phyloP scores from a whole-genome alignment of 2,329 filamentous ascomycete species.

The Fusarium devonianum region DNA sequence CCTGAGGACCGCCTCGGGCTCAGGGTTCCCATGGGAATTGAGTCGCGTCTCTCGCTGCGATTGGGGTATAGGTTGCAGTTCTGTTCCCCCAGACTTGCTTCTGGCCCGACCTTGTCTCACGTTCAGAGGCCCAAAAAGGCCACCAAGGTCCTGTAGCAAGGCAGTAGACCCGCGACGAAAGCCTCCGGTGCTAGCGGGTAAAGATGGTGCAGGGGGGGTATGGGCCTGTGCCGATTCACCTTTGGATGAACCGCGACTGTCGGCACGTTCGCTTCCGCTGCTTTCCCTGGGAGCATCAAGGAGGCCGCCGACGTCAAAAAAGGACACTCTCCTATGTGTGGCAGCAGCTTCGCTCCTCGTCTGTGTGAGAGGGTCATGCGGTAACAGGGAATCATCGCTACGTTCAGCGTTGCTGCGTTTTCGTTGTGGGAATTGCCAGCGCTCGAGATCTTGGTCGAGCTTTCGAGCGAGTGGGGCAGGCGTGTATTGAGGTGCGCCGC shows the following conservation, averaged over 20 bases:
- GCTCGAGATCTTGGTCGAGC: constrained; percentile 49
- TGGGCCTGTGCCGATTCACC: constrained; percentile 49
- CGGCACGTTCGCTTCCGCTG: constrained; percentile 47
- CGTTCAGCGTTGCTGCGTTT: constrained; percentile 48
- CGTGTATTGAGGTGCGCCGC: constrained; percentile 43
- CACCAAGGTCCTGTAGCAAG: constrained; percentile 66
- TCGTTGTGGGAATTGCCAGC: constrained; percentile 58
- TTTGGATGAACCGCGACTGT: constrained; percentile 53
- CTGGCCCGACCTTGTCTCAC: constrained; percentile 44
- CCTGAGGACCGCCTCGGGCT: constrained; percentile 45
- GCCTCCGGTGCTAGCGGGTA: constrained; percentile 55
- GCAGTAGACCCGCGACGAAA: constrained; percentile 63
- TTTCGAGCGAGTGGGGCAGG: constrained; percentile 48
- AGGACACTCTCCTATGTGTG: constrained; percentile 64
- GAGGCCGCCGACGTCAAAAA: constrained; percentile 85
- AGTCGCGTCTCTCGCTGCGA: constrained; percentile 47
- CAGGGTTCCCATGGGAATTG: constrained; percentile 43
- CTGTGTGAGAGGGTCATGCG: constrained; percentile 46
- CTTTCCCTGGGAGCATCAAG: constrained; percentile 59
- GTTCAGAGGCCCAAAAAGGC: constrained; percentile 56
- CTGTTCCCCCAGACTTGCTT: constrained; percentile 48
- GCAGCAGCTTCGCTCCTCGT: constrained; percentile 31
- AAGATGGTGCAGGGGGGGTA: constrained; percentile 51
- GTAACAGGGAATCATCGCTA: constrained; percentile 56
- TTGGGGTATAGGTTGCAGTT: constrained; percentile 57